Percentiles rank a stretch among this genome's conserved stretches.
Conservation (phyloP, 768 basidiomycete species). For the Sporobolomyces pararoseus region DNA sequence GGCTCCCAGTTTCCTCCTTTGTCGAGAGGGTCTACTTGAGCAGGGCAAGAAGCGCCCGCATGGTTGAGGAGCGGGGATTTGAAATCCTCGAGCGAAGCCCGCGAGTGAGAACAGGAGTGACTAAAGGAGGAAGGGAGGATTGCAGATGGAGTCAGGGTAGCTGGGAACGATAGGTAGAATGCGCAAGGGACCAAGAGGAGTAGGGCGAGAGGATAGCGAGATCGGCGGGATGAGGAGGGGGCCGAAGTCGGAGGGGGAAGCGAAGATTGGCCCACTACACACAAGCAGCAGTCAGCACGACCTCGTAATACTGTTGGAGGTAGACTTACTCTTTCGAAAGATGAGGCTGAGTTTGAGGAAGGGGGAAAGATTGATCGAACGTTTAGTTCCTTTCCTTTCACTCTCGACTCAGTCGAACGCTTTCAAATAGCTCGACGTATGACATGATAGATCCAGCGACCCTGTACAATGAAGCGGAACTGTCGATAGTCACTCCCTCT, state of each 20-base stretch:
- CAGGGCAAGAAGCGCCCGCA: conserved; percentile 6
- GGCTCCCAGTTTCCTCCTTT: conserved; percentile 11
- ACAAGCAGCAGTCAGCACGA: not conserved
- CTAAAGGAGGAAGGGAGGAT: not conserved
- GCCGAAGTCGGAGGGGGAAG: not conserved
- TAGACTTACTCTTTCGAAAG: not conserved
- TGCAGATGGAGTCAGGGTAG: not conserved
- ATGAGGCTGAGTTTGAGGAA: not conserved
- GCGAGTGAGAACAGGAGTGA: not conserved
- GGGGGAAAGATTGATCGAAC: not conserved
- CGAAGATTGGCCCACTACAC: conserved; percentile 12
- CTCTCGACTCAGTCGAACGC: not conserved
- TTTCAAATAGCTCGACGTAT: not conserved
- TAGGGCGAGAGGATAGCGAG: not conserved
- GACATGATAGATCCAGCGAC: not conserved
- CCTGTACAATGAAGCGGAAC: not conserved
- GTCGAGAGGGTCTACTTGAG: conserved; percentile 12
- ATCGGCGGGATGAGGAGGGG: not conserved
- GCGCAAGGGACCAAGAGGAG: conserved; percentile 5
- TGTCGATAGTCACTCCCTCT: conserved; percentile 4
- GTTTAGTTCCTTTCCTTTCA: too few species aligned
- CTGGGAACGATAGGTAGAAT: conserved; percentile 14
- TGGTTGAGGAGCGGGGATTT: not conserved
- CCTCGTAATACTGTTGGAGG: not conserved
- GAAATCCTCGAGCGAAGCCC: not conserved